Percentiles rank a stretch among this genome's conserved stretches.
Evolutionary conservation across 225 moss, liverwort and hornwort genomes (phyloP).

Genomic region (Pseudoscleropodium purum): DNA sequence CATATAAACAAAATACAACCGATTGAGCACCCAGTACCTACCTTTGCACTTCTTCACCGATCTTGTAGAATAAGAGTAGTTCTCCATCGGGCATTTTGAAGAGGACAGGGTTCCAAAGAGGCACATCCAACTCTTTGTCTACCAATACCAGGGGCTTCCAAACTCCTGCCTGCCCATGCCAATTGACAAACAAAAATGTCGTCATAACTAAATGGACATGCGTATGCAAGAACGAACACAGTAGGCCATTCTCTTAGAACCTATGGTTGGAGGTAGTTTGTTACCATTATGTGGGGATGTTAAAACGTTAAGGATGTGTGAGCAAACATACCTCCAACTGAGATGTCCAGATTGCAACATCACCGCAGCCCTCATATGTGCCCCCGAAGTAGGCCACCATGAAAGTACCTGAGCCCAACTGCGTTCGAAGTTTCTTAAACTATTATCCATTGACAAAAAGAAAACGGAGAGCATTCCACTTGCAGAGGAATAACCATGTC

Average conservation of each 20-base stretch:
- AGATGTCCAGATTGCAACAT: constrained; percentile 80
- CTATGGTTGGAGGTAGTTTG: neutral
- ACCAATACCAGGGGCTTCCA: constrained; percentile 52
- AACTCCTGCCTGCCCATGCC: constrained; percentile 31
- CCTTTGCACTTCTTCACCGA: constrained; percentile 86
- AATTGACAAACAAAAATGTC: neutral
- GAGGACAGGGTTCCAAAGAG: constrained; percentile 87
- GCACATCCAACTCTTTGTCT: constrained; percentile 41
- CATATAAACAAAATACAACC: neutral
- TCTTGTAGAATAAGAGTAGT: constrained; percentile 75
- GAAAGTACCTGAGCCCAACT: constrained; percentile 45
- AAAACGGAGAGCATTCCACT: neutral
- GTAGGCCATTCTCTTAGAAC: neutral
- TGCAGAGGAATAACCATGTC: neutral
- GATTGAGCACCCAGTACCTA: constrained; percentile 8
- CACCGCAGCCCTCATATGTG: constrained; percentile 49
- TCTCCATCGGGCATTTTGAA: constrained; percentile 73
- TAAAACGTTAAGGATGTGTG: neutral
- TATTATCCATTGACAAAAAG: neutral
- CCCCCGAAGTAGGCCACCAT: constrained; percentile 80
- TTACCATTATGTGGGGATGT: neutral
- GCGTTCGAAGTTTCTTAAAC: neutral
- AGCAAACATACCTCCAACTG: constrained; percentile 39
- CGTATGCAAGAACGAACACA: neutral
- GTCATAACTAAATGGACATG: neutral